Percentiles rank a stretch among this genome's conserved stretches.
Evolutionary conservation across 306 rosid species (phyloP).

Genomic region (Fragaria nilgerrensis): DNA sequence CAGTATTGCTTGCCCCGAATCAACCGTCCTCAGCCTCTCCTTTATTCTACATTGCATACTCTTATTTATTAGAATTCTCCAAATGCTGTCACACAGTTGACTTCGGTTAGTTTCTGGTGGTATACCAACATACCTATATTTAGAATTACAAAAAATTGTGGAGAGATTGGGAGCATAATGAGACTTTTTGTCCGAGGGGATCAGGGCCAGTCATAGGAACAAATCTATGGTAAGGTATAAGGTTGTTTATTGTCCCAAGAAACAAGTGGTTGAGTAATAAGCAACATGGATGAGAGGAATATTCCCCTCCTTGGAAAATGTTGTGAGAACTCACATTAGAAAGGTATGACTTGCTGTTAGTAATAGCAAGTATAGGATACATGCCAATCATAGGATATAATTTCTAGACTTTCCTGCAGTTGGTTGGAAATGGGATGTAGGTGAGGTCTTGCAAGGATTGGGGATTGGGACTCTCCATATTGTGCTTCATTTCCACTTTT

Average conservation of each 20-base stretch:
- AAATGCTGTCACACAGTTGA: not conserved
- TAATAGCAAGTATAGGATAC: not conserved
- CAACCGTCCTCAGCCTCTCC: not conserved
- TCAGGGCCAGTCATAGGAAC: not conserved
- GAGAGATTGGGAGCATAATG: not conserved
- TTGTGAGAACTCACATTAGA: not conserved
- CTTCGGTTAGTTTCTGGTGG: not conserved
- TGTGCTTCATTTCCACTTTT: not conserved
- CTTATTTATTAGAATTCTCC: not conserved
- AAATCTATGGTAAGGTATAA: not conserved
- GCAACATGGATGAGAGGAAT: not conserved
- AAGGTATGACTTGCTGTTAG: not conserved
- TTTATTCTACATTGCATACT: not conserved
- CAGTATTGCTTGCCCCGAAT: not conserved
- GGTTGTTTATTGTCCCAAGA: not conserved
- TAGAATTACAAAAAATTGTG: not conserved
- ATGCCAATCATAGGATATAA: not conserved
- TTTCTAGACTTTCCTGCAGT: not conserved
- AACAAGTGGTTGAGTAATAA: not conserved
- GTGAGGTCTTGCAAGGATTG: not conserved
- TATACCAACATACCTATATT: not conserved
- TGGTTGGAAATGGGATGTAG: not conserved
- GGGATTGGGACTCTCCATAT: not conserved
- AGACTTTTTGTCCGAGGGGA: not conserved
- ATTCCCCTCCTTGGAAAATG: not conserved